A percentile compares a stretch with the other conserved stretches of the same genome.
Conservation (phyloP, 257 asterid genomes). For the Ballota nigra region DNA sequence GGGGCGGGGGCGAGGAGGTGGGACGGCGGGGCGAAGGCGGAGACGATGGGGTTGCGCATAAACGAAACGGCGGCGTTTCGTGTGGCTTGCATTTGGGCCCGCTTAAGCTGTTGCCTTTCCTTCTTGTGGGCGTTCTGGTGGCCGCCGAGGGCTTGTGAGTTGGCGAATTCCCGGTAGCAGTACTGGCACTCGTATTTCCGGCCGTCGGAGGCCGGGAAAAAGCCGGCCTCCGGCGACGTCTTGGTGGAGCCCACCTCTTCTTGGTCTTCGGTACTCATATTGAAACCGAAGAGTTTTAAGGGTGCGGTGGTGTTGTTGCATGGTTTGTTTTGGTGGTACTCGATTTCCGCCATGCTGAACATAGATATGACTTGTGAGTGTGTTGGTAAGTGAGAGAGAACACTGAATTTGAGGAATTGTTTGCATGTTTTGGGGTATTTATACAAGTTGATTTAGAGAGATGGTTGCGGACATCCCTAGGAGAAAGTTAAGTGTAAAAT, state of each 20-base stretch:
- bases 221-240: conserved; percentile 46
- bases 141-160: conserved; percentile 95
- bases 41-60: conserved; percentile 83
- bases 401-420: conserved; percentile 25
- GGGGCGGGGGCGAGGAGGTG: conserved; percentile 71
- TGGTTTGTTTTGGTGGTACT: conserved; percentile 46
- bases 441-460: conserved; percentile 41
- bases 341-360: conserved; percentile 62
- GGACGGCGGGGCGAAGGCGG: conserved; percentile 82
- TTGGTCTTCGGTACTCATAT: conserved; percentile 46
- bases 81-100: conserved; percentile 85
- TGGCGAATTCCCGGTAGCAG: conserved; percentile 91
- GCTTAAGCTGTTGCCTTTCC: conserved; percentile 87
- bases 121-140: conserved; percentile 97
- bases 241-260: conserved; percentile 53
- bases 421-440: conserved; percentile 75
- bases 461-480: conserved; percentile 56
- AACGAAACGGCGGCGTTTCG: conserved; percentile 86
- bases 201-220: conserved; percentile 50
- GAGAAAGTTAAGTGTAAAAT: conserved; percentile 39
- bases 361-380: background rate
- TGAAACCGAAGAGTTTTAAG: conserved; percentile 83
- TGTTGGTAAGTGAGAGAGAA: conserved; percentile 13
- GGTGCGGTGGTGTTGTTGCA: conserved; percentile 29
- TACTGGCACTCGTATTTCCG: conserved; percentile 97